phyloP scores from a whole-genome alignment of 345 rosid species.

The Heritiera fomes region DNA sequence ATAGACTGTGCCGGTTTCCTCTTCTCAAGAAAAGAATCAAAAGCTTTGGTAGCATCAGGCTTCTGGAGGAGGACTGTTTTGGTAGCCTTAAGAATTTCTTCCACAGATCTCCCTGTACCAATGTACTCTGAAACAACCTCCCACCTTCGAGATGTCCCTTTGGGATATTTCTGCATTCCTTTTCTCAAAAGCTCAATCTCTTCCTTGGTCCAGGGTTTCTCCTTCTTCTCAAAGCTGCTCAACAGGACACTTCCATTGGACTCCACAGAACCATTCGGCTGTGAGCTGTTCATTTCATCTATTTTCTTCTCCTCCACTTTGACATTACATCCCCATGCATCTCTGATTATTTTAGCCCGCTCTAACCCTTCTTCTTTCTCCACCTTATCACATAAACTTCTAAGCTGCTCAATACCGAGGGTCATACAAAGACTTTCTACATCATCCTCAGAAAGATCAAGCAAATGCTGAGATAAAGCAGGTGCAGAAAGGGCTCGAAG shows the following conservation, averaged over 20 bases:
- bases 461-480: constrained; percentile 52
- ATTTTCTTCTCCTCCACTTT: constrained; percentile 42
- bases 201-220: constrained; percentile 84
- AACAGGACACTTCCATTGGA: constrained; percentile 44
- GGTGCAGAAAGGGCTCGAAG: constrained; percentile 81
- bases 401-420: constrained; percentile 56
- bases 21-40: constrained; percentile 94
- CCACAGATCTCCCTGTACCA: constrained; percentile 91
- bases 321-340: constrained; percentile 43
- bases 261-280: constrained; percentile 57
- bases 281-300: constrained; percentile 43
- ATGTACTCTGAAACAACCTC: constrained; percentile 94
- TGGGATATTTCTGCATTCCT: constrained; percentile 85
- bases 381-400: constrained; percentile 71
- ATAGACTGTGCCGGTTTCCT: constrained; percentile 80
- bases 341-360: constrained; percentile 59
- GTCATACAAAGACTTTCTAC: constrained; percentile 85
- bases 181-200: constrained; percentile 93
- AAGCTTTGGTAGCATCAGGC: constrained; percentile 90
- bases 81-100: constrained; percentile 92
- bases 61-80: constrained; percentile 96
- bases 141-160: constrained; percentile 98
- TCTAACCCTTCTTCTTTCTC: constrained; percentile 62
- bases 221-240: constrained; percentile 56
- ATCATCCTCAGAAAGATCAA: constrained; percentile 62